Evolutionary conservation across 345 rosid species (phyloP).

Genomic region (Hirschfeldia incana): DNA sequence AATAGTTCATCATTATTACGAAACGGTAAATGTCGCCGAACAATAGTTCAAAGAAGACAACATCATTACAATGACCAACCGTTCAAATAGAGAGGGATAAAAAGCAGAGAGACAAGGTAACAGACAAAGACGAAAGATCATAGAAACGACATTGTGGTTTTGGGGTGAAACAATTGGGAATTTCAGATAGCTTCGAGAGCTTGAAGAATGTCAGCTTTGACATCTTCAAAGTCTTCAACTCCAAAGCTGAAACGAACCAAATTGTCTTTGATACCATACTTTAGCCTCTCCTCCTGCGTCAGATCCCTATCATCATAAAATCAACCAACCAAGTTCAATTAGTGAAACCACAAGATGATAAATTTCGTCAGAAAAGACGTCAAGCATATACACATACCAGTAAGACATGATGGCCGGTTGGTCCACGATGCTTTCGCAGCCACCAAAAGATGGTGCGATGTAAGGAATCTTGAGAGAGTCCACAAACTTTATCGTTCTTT

Average conservation of each 20-base stretch:
- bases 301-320: constrained; percentile 66
- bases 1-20: constrained; percentile 10
- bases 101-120: neutral
- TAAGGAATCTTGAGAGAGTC: constrained; percentile 93
- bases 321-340: neutral
- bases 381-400: constrained; percentile 56
- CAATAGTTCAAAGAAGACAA: constrained; percentile 31
- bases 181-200: constrained; percentile 67
- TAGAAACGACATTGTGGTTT: constrained; percentile 1
- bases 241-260: constrained; percentile 95
- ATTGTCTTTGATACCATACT: constrained; percentile 85
- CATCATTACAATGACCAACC: neutral
- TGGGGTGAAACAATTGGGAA: neutral
- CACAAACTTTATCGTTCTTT: constrained; percentile 67
- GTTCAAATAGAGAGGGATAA: neutral
- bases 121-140: neutral
- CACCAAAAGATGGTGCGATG: constrained; percentile 98
- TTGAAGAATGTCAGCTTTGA: constrained; percentile 87
- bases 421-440: constrained; percentile 95
- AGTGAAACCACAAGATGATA: neutral
- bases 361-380: neutral
- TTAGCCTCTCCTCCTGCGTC: constrained; percentile 62
- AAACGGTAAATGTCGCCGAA: constrained; percentile 25
- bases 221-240: constrained; percentile 86
- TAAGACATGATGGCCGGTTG: constrained; percentile 99